Base-by-base conservation (phyloP, 2,329 filamentous ascomycete species). In the Xylaria sp. region DNA sequence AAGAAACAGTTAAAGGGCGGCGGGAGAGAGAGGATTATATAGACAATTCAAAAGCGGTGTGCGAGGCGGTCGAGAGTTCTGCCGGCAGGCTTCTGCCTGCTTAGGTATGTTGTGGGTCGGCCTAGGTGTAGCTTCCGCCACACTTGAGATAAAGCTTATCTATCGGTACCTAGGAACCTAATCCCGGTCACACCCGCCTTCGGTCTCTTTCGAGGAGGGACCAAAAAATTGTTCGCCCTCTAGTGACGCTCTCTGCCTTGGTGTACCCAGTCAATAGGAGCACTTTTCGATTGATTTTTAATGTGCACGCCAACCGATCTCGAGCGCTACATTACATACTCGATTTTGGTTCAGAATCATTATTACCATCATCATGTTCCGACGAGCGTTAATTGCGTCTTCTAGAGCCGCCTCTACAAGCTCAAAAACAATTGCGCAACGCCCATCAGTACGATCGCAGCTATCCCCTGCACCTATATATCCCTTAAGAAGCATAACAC, bases 341-440 rank as follows among this genome's bases (percentile, higher is more conserved):
- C 34, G 28, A 23, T 25, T 63, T 52, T 64, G 39, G 32, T 55
- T 56, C 50, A 62, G 60, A 61, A 46, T 57, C 23, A 34, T 48
- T 20, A 60, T 48, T 20, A 60, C 52, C 18, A 3, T 39, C 63
- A 76, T 39, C 59, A 80, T 80, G 78, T 77, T 79, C 66, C 76
- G 73, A 71, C 76, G 76, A 74, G 73, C 73, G 12, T 67, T 79
- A 18, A 71, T 73, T 15, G 74, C 73, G 18, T 78, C 78, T 15
- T 72, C 76, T 10, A 77, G 75, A 75, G 77, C 76, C 58, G 63
- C 77, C 37, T 71, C 70, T 60, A 74, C 73, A 39, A 76, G 71
- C 74, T 74, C 78, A 25, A 76, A 74, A 76, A 80, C 71, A 66
- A 84, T 87, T 83, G 81, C 87, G 70, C 84, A 85, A 79, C 83